phyloP scores from a whole-genome alignment of 202 grass and related monocot species.

The Digitaria exilis region DNA sequence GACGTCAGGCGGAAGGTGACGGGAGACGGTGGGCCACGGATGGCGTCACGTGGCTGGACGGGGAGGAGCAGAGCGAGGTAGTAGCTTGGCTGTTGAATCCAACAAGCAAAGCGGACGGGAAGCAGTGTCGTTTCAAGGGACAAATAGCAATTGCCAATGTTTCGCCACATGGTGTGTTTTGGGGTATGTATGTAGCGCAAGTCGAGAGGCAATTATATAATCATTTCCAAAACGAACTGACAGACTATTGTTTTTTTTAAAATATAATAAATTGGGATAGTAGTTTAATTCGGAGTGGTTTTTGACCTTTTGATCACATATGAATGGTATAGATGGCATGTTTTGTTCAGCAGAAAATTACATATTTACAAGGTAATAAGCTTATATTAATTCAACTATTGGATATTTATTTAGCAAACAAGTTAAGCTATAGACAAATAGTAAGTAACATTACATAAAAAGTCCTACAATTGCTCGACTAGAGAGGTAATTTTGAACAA shows the following conservation, averaged over 20 bases:
- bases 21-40: neutral
- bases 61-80: neutral
- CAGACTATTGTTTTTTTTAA: no score
- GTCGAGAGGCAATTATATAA: neutral
- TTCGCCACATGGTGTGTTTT: neutral
- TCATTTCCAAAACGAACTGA: neutral
- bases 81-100: neutral
- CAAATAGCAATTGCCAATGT: neutral
- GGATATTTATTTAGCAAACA: no score
- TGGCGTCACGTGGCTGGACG: slow-evolving; percentile 41
- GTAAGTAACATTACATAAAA: neutral
- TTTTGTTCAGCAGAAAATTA: no score
- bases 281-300: neutral
- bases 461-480: neutral
- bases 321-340: neutral
- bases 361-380: no score
- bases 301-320: neutral
- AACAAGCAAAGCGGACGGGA: neutral
- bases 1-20: slow-evolving; percentile 36
- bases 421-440: neutral
- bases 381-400: no score
- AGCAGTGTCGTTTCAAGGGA: neutral
- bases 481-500: no score
- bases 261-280: no score
- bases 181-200: neutral